These are phyloP conservation scores for Colletotrichum tanaceti DNA, from an alignment of 2,329 filamentous ascomycete genomes.

Conservation along the genomic window DNA sequence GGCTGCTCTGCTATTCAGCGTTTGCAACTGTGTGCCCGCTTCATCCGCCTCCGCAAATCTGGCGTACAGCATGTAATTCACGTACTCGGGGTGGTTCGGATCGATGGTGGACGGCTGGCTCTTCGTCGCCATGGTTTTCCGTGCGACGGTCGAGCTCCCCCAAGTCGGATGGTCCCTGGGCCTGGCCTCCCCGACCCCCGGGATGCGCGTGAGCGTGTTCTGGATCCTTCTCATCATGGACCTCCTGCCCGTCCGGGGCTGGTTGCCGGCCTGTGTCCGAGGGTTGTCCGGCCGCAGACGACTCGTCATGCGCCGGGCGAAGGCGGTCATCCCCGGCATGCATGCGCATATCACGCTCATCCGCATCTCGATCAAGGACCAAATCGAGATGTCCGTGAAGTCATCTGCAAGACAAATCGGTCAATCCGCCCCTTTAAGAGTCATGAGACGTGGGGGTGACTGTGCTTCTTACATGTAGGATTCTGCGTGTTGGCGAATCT, in stretches of 20 bases:
- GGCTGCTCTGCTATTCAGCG: not conserved
- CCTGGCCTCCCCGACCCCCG: not conserved
- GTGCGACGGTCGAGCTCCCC: not conserved
- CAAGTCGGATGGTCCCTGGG: not conserved
- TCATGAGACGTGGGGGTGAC: no score
- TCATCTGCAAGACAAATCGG: not conserved
- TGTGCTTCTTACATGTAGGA: conserved; percentile 14
- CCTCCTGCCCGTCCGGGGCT: conserved; percentile 7
- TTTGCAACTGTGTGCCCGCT: not conserved
- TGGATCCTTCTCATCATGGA: not conserved
- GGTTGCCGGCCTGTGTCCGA: not conserved
- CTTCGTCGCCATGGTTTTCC: conserved; percentile 3
- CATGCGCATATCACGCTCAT: conserved; percentile 36
- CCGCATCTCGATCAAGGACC: conserved; percentile 33
- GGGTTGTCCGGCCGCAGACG: not conserved
- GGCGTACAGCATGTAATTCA: conserved; percentile 11
- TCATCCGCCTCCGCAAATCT: not conserved
- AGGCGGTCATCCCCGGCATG: conserved; percentile 31
- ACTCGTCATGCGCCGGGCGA: conserved; percentile 17
- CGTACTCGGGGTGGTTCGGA: not conserved
- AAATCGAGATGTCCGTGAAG: conserved; percentile 21
- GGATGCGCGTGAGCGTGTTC: conserved; percentile 14
- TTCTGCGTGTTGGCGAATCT: conserved; percentile 20
- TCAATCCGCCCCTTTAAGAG: not conserved
- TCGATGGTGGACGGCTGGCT: conserved; percentile 4